Conservation (phyloP, 345 rosid species). For the Eucalyptus regnans region DNA sequence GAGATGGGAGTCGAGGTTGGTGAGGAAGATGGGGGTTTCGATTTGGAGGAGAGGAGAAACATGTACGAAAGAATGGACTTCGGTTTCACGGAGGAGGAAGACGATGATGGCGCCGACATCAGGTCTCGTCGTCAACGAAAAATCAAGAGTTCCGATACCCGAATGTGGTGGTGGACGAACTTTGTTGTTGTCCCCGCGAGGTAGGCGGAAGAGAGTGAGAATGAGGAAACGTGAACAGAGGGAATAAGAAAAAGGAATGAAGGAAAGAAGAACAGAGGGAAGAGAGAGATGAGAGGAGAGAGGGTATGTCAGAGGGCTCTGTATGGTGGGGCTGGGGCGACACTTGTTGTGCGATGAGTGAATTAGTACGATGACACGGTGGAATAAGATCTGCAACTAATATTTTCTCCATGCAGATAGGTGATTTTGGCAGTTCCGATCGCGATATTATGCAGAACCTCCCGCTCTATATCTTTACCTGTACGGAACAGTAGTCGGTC, state of each 20-base stretch:
- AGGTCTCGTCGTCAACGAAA: background rate
- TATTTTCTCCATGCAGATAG: background rate
- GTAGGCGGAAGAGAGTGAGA: no score
- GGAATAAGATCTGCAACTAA: no score
- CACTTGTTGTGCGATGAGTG: no score
- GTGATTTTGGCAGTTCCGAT: background rate
- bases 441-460: background rate
- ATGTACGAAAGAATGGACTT: slow-evolving; percentile 6
- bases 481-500: background rate
- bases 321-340: no score
- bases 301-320: no score
- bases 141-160: background rate
- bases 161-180: background rate
- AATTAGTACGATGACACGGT: no score
- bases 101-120: background rate
- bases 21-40: background rate
- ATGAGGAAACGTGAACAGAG: no score
- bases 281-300: no score
- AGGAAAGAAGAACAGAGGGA: no score
- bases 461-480: background rate
- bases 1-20: slow-evolving; percentile 7
- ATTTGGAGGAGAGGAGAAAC: background rate
- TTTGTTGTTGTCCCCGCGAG: no score
- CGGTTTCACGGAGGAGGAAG: background rate
- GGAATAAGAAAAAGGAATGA: no score